A percentile compares a stretch with the other conserved stretches of the same genome.
Conservation (phyloP, 1,284 basidiomycete genomes). For the Pseudozyma tsukubaensis region DNA sequence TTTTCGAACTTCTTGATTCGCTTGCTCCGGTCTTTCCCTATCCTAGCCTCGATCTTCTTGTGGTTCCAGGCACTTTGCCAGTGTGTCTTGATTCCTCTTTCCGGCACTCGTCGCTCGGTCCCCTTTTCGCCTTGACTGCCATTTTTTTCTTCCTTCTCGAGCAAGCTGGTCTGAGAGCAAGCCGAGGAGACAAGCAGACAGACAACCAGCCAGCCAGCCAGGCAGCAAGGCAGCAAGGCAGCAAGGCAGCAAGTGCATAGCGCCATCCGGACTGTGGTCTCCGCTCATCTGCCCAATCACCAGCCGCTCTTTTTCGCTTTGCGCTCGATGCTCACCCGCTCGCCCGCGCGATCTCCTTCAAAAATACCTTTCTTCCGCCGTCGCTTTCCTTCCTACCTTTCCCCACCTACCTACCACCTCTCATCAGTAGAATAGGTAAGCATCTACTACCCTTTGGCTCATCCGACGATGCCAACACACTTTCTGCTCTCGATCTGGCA, state of each 20-base stretch:
- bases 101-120: no score
- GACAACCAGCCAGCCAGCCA: no score
- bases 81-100: constrained; percentile 13
- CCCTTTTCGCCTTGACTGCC: no score
- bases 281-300: constrained; percentile 21
- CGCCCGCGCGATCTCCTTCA: constrained; percentile 30
- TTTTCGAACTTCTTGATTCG: constrained; percentile 27
- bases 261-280: constrained; percentile 8
- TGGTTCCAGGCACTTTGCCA: constrained; percentile 12
- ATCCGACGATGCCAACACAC: not conserved
- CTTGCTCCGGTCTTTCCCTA: constrained; percentile 49
- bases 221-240: no score
- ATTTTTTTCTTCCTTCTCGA: constrained; percentile 8
- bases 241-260: no score
- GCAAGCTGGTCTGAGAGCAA: constrained; percentile 7
- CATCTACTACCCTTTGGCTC: constrained; percentile 23
- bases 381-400: constrained; percentile 29
- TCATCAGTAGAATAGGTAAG: constrained; percentile 48
- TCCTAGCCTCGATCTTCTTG: constrained; percentile 30
- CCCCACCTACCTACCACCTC: constrained; percentile 50
- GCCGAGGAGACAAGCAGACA: no score
- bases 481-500: not conserved
- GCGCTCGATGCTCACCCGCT: constrained; percentile 10
- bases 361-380: constrained; percentile 37
- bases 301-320: constrained; percentile 11